Evolutionary conservation across 1,284 basidiomycete species (phyloP).

Genomic region (Rhodotorula sp.): DNA sequence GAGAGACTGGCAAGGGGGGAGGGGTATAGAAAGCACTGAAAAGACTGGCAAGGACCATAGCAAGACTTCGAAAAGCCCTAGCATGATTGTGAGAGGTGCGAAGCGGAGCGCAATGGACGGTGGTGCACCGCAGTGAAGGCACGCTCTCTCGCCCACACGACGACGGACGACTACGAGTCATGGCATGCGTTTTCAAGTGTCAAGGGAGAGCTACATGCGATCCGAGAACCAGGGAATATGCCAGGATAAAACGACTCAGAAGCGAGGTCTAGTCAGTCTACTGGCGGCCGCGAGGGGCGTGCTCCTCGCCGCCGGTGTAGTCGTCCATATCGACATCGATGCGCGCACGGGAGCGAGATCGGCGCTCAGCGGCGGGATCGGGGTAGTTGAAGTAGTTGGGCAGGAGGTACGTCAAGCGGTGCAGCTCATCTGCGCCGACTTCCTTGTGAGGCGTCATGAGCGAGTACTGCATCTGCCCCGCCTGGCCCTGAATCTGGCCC

Average conservation of each 20-base stretch:
- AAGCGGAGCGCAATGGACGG: no score
- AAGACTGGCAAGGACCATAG: no score
- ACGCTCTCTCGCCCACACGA: no score
- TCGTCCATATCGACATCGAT: not conserved
- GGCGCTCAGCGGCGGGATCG: not conserved
- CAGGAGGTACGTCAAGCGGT: conserved; percentile 35
- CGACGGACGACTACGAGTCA: no score
- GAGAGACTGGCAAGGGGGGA: not conserved
- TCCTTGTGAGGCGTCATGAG: conserved; percentile 41
- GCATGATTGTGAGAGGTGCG: not conserved
- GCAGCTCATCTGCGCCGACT: conserved; percentile 30
- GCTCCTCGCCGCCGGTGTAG: conserved; percentile 1
- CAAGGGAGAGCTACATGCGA: no score
- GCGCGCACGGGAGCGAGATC: not conserved
- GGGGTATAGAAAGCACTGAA: not conserved
- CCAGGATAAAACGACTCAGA: not conserved
- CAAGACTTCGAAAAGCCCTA: not conserved
- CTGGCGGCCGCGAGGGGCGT: not conserved
- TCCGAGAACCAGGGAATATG: not conserved
- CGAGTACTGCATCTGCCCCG: conserved; percentile 74
- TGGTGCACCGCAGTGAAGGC: no score
- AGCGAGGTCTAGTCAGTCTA: not conserved
- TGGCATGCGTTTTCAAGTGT: no score
- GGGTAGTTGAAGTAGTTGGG: conserved; percentile 35
- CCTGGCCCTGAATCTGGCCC: conserved; percentile 61